Percentiles rank a stretch among this genome's conserved stretches.
These are phyloP conservation scores for Ilex asprella DNA, from an alignment of 257 asterid genomes.

Conservation along the genomic window DNA sequence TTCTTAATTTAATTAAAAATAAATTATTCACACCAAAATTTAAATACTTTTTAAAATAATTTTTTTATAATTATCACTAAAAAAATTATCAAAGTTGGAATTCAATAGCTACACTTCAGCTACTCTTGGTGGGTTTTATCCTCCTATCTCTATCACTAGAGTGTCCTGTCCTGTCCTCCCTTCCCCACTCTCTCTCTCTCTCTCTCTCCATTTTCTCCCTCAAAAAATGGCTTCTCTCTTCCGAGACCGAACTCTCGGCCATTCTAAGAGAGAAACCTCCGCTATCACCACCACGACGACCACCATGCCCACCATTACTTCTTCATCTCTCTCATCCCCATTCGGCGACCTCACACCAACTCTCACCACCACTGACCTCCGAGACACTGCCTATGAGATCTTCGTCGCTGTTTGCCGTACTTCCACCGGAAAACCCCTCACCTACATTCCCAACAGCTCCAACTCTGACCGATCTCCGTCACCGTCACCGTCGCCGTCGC, in stretches of 20 bases:
- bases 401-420: slow-evolving; percentile 79
- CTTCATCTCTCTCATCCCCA: slow-evolving; percentile 67
- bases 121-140: neutral
- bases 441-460: slow-evolving; percentile 34
- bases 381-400: slow-evolving; percentile 85
- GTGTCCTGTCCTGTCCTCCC: no score
- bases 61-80: no score
- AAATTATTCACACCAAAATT: no score
- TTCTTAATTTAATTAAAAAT: no score
- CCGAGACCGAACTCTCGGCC: slow-evolving; percentile 74
- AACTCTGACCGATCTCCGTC: slow-evolving; percentile 22
- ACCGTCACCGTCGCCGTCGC: slow-evolving; percentile 25
- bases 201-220: slow-evolving; percentile 17
- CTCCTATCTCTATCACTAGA: neutral
- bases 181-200: slow-evolving; percentile 10
- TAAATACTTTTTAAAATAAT: no score
- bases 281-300: slow-evolving; percentile 31
- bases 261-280: slow-evolving; percentile 58
- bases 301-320: slow-evolving; percentile 8
- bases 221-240: slow-evolving; percentile 88
- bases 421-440: slow-evolving; percentile 39
- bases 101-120: neutral
- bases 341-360: slow-evolving; percentile 60
- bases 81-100: neutral
- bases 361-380: slow-evolving; percentile 69